Conservation (phyloP, 345 rosid genomes). For the Eutrema yunnanense region DNA sequence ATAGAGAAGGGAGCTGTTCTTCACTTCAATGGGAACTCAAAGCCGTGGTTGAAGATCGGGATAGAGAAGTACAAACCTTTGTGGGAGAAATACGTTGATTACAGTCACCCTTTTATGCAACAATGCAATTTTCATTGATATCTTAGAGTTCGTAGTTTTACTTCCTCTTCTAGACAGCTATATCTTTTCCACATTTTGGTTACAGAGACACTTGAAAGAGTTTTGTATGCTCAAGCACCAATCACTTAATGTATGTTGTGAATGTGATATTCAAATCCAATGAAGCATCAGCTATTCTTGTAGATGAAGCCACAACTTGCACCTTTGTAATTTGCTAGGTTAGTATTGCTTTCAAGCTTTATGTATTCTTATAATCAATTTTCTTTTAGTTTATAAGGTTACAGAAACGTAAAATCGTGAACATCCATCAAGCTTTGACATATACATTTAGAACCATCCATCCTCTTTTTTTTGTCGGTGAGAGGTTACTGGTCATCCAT, state of each 20-base stretch:
- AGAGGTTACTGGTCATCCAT: slow-evolving; percentile 83
- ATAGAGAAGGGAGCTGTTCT: slow-evolving; percentile 90
- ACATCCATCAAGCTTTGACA: neutral
- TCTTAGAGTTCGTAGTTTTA: slow-evolving; percentile 14
- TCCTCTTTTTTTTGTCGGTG: neutral
- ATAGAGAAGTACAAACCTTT: slow-evolving; percentile 88
- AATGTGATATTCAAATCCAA: slow-evolving; percentile 24
- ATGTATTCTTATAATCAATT: neutral
- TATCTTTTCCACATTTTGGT: slow-evolving; percentile 20
- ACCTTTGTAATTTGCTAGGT: neutral
- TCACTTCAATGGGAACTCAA: slow-evolving; percentile 88
- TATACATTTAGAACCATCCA: too few species aligned
- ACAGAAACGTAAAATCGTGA: neutral
- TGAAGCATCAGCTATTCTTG: slow-evolving; percentile 4
- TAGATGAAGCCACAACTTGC: neutral
- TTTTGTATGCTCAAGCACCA: slow-evolving; percentile 43
- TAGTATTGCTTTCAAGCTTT: slow-evolving; percentile 8
- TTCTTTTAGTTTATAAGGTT: neutral
- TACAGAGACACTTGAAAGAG: slow-evolving; percentile 33
- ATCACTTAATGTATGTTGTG: slow-evolving; percentile 37
- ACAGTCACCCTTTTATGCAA: slow-evolving; percentile 66
- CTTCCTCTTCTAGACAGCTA: slow-evolving; percentile 17
- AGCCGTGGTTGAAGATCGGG: slow-evolving; percentile 98
- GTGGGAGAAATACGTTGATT: slow-evolving; percentile 93
- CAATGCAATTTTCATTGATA: slow-evolving; percentile 85